phyloP scores from a whole-genome alignment of 2,329 filamentous ascomycete genomes.

The Fusarium udum region DNA sequence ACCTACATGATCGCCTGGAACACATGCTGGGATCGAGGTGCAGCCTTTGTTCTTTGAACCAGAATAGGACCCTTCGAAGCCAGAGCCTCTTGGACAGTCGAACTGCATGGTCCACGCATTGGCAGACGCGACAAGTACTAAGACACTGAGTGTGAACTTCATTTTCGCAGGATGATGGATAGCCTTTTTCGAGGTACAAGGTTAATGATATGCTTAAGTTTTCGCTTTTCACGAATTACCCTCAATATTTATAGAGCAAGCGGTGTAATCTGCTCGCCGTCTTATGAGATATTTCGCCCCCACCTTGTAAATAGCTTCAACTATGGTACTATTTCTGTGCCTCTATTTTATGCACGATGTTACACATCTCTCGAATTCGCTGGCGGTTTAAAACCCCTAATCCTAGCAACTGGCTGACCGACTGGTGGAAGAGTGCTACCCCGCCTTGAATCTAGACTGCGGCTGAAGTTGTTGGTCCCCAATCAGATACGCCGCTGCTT shows the following conservation, averaged over 20 bases:
- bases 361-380: not conserved
- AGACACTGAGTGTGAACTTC: not conserved
- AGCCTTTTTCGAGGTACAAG: not conserved
- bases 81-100: not conserved
- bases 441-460: not conserved
- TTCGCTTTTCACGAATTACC: fast-evolving
- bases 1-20: not conserved
- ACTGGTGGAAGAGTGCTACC: not conserved
- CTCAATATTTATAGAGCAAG: not conserved
- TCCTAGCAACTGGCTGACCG: not conserved
- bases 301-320: not conserved
- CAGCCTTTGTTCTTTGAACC: not conserved
- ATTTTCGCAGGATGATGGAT: not conserved
- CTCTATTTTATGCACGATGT: not conserved
- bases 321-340: not conserved
- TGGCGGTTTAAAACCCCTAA: fast-evolving
- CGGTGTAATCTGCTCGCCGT: not conserved
- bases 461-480: not conserved
- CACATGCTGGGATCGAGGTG: not conserved
- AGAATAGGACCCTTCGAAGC: not conserved
- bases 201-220: not conserved
- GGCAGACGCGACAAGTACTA: fast-evolving
- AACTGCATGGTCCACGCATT: not conserved
- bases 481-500: not conserved
- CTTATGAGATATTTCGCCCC: not conserved